Conservation (phyloP, 2,329 filamentous ascomycete species). For the Cladosporium colombiae region DNA sequence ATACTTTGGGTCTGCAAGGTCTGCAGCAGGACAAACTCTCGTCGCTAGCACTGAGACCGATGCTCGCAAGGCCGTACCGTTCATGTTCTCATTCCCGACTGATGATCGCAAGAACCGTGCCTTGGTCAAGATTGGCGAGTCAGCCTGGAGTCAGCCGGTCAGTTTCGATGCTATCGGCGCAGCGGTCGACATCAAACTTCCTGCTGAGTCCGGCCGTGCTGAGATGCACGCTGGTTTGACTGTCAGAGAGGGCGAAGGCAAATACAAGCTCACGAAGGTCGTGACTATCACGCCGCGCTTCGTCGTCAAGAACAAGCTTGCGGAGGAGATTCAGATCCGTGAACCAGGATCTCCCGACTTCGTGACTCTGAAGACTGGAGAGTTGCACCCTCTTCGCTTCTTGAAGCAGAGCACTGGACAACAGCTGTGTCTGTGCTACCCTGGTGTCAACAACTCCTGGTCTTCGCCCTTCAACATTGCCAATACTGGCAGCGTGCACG, state of each 20-base stretch:
- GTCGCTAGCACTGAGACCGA: constrained; percentile 56
- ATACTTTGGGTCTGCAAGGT: constrained; percentile 78
- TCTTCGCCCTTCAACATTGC: constrained; percentile 97
- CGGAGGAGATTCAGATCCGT: constrained; percentile 83
- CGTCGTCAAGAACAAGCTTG: constrained; percentile 88
- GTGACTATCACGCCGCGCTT: constrained; percentile 91
- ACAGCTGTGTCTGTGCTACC: constrained; percentile 89
- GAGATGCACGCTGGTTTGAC: constrained; percentile 92
- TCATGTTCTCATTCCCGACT: constrained; percentile 92
- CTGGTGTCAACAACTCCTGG: constrained; percentile 95
- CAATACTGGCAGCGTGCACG: constrained; percentile 85
- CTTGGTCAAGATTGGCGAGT: constrained; percentile 82
- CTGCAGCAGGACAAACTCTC: constrained; percentile 78
- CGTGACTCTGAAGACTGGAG: constrained; percentile 73
- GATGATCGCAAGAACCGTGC: constrained; percentile 92
- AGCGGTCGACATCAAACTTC: constrained; percentile 81
- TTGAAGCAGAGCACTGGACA: constrained; percentile 80
- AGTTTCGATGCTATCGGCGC: constrained; percentile 98
- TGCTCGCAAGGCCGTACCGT: constrained; percentile 75
- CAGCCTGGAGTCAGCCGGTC: constrained; percentile 94
- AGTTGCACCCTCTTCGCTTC: constrained; percentile 84
- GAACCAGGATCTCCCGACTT: constrained; percentile 90
- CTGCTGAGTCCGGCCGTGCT: constrained; percentile 66
- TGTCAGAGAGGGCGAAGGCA: constrained; percentile 87
- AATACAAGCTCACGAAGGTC: constrained; percentile 96